Evolutionary conservation across 176 grass and related monocot genomes (phyloP), one percentile per base, ranked within the genome.

Genomic region (Elaeis guineensis): DNA sequence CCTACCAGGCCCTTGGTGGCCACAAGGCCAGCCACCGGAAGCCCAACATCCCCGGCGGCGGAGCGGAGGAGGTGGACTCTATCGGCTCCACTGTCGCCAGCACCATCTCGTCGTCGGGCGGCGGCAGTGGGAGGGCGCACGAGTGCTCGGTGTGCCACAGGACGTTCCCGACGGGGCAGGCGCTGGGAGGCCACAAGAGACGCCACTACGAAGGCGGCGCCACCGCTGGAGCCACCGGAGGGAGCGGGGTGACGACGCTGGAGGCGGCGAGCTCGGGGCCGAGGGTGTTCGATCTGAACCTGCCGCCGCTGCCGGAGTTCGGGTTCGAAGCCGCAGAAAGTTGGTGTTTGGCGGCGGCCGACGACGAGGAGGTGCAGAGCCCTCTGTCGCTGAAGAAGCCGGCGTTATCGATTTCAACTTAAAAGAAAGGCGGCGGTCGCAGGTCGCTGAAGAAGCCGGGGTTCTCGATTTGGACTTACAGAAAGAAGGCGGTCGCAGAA

Each of bases 21-120:
- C 65, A 68, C 65, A 68, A 68, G 65, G 55, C 65, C 65, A 68
- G 65, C 65, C 65, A 68, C 52, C 52, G 65, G 25, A 68, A 48
- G 26, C 52, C 52, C 3, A 16, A 9, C 0, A 52, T 28, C 25
- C 12, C 65, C 5, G 65, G 21, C 3, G 51, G 28, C 14, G 7
- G 11, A 3, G 35, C 35, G 9, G 35, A 44, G 35, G 35, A 14
- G 35, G 8, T 12, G 35, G 35, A 44, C 35, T 44, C 35, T 44
- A 12, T 8, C 35, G 35, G 35, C 35, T 44, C 51, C n/a, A 3
- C 25, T n/a, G 26, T n/a, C n/a, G 3, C 52, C 4, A 35, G 8
- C 51, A 21, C 50, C 18, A 52, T 19, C 24, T 58, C 56, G 22
- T 25, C 14, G 56, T 26, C 4, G 26, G 50, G 16, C 17, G 29